Percentiles rank a stretch among this genome's conserved stretches.
These are phyloP conservation scores for Rhizopogon vulgaris DNA, from an alignment of 768 basidiomycete genomes.

Conservation along the genomic window DNA sequence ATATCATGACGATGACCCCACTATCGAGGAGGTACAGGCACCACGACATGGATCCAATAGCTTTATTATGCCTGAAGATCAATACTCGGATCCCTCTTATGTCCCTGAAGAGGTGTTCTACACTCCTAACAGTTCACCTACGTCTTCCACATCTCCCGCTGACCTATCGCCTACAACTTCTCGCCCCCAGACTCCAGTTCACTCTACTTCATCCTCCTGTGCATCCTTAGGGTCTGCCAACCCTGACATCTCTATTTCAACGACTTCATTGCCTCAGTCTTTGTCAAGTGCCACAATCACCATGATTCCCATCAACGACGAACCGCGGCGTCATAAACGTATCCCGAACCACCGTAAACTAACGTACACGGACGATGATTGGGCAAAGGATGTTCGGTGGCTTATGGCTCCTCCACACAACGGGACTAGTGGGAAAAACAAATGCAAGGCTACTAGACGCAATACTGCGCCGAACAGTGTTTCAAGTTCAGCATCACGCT, in stretches of 20 bases:
- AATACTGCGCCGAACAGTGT: constrained; percentile 11
- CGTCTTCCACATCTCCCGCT: constrained; percentile 35
- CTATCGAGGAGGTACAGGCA: background rate
- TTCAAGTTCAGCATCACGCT: constrained; percentile 11
- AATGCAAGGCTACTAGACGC: constrained; percentile 14
- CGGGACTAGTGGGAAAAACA: constrained; percentile 8
- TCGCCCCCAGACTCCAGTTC: constrained; percentile 11
- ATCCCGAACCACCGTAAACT: constrained; percentile 8
- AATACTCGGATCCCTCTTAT: constrained; percentile 1
- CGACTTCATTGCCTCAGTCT: constrained; percentile 24
- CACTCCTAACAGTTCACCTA: constrained; percentile 53
- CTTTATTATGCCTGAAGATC: background rate
- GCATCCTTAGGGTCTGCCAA: constrained; percentile 17
- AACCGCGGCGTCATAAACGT: constrained; percentile 9
- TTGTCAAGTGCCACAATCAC: constrained; percentile 7
- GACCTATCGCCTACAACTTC: constrained; percentile 21
- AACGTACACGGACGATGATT: constrained; percentile 47
- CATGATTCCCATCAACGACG: constrained; percentile 14
- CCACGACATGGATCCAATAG: background rate
- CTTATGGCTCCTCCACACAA: constrained; percentile 33
- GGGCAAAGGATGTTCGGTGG: constrained; percentile 66
- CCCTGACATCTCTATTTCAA: constrained; percentile 29
- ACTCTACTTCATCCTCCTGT: constrained; percentile 25
- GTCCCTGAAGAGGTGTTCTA: constrained; percentile 48
- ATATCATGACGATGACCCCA: background rate